A percentile compares a stretch with the other conserved stretches of the same genome.
Evolutionary conservation across 208 protist species (phyloP).

Genomic region (Crithidia acanthocephali): DNA sequence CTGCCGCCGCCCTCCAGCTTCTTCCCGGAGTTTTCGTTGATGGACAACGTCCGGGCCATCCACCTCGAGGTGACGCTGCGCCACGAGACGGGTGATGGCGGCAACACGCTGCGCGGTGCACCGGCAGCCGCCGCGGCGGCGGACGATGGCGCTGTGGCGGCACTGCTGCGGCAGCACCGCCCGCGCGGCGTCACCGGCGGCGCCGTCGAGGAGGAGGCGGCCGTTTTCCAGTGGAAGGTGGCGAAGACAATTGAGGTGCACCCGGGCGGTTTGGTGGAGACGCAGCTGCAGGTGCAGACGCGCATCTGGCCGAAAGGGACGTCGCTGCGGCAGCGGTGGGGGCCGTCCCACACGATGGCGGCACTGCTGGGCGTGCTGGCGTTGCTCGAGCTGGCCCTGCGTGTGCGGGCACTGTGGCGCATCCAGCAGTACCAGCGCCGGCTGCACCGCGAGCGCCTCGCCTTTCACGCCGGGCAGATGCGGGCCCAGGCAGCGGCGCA

Average conservation of each 20-base stretch:
- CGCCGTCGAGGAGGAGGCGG: background rate
- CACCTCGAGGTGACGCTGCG: conserved; percentile 42
- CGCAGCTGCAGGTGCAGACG: conserved; percentile 39
- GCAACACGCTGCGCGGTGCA: background rate
- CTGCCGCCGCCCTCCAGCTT: conserved; percentile 10
- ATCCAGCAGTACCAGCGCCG: conserved; percentile 26
- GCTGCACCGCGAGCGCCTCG: conserved; percentile 7
- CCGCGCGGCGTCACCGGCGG: background rate
- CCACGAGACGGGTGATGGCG: conserved; percentile 23
- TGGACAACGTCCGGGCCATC: conserved; percentile 53
- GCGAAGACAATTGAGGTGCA: conserved; percentile 47
- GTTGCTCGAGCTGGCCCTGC: conserved; percentile 36
- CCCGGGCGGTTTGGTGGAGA: conserved; percentile 51
- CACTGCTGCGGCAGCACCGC: too few species aligned
- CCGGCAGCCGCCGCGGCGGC: background rate
- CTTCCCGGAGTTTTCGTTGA: conserved; percentile 43
- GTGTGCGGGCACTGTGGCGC: conserved; percentile 39
- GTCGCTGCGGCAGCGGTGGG: conserved; percentile 1
- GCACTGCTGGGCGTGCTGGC: conserved; percentile 36
- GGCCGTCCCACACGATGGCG: conserved; percentile 20
- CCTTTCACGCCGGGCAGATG: conserved; percentile 16
- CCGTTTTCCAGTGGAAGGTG: conserved; percentile 49
- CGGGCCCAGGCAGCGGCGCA: background rate
- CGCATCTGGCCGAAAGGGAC: conserved; percentile 28
- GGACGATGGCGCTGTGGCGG: background rate